Conservation (phyloP, 345 rosid genomes). For the Clarkia xantiana region DNA sequence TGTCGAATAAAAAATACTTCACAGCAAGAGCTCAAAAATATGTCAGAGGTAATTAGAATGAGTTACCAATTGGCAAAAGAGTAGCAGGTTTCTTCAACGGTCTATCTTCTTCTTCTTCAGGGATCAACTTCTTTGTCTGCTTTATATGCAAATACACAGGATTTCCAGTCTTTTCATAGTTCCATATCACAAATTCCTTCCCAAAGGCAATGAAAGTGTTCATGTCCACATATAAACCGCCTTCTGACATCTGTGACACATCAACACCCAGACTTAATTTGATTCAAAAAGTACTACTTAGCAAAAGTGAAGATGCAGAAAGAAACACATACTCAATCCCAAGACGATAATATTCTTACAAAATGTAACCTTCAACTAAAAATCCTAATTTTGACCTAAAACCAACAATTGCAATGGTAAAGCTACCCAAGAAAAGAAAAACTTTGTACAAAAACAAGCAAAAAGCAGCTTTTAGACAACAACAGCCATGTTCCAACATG, state of each 20-base stretch:
- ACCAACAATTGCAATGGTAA: too few species aligned
- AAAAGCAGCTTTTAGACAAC: conserved; percentile 1
- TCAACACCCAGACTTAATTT: neutral
- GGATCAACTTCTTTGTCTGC: conserved; percentile 51
- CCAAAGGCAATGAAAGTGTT: conserved; percentile 85
- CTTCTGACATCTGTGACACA: conserved; percentile 62
- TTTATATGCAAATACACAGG: conserved; percentile 82
- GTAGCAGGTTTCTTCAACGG: conserved; percentile 88
- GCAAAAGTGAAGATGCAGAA: too few species aligned
- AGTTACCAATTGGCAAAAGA: conserved; percentile 74
- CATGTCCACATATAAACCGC: conserved; percentile 85
- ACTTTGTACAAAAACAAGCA: conserved; percentile 2
- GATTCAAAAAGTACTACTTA: too few species aligned
- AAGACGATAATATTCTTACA: too few species aligned
- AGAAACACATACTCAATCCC: too few species aligned
- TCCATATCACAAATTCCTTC: conserved; percentile 74
- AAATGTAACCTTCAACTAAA: too few species aligned
- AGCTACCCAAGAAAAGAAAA: too few species aligned
- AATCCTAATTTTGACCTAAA: too few species aligned
- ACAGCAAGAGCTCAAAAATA: neutral
- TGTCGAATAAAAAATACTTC: neutral
- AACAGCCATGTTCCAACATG: too few species aligned
- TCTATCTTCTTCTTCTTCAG: conserved; percentile 86
- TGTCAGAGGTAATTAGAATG: neutral
- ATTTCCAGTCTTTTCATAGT: conserved; percentile 79